A percentile compares a stretch with the other conserved stretches of the same genome.
Evolutionary conservation across 2,329 filamentous ascomycete species (phyloP).

Genomic region (Calonectria hongkongensis): DNA sequence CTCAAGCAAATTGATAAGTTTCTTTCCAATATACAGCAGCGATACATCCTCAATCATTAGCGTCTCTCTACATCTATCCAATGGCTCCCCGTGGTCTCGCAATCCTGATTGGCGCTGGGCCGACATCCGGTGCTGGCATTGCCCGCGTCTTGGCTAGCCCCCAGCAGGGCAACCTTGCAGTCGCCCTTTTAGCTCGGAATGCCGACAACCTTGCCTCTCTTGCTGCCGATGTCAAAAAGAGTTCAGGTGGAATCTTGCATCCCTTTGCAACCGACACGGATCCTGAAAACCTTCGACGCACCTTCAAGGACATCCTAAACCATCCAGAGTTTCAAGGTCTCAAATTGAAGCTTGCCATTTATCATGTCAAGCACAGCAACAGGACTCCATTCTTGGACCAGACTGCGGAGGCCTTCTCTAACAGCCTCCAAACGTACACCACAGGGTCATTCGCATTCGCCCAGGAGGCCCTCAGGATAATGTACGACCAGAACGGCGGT

Average conservation of each 20-base stretch:
- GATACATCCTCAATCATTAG: not conserved
- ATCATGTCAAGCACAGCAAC: slow-evolving; percentile 72
- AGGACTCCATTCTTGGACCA: slow-evolving; percentile 74
- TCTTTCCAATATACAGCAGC: not conserved
- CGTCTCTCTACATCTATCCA: not conserved
- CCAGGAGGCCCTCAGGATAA: slow-evolving; percentile 70
- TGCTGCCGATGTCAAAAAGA: slow-evolving; percentile 63
- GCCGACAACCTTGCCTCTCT: slow-evolving; percentile 53
- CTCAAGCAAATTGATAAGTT: not conserved
- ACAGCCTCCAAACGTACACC: slow-evolving; percentile 70
- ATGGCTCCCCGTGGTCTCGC: slow-evolving; percentile 70
- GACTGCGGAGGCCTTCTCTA: slow-evolving; percentile 68
- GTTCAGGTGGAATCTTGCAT: slow-evolving; percentile 61
- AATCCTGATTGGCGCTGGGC: slow-evolving; percentile 71
- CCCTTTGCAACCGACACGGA: slow-evolving; percentile 46
- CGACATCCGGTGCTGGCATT: slow-evolving; percentile 72
- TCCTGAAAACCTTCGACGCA: slow-evolving; percentile 31
- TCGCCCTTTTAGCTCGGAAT: slow-evolving; percentile 47
- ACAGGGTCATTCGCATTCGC: slow-evolving; percentile 74
- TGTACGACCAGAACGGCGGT: slow-evolving; percentile 71
- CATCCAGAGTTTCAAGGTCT: slow-evolving; percentile 68
- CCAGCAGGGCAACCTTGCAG: slow-evolving; percentile 43
- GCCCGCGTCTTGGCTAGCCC: slow-evolving; percentile 61
- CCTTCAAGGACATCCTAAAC: slow-evolving; percentile 62
- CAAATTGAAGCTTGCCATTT: slow-evolving; percentile 72